Percentiles rank a stretch among this genome's conserved stretches.
Evolutionary conservation across 805 yeast species (phyloP).

Genomic region (Starmerella riodocensis): DNA sequence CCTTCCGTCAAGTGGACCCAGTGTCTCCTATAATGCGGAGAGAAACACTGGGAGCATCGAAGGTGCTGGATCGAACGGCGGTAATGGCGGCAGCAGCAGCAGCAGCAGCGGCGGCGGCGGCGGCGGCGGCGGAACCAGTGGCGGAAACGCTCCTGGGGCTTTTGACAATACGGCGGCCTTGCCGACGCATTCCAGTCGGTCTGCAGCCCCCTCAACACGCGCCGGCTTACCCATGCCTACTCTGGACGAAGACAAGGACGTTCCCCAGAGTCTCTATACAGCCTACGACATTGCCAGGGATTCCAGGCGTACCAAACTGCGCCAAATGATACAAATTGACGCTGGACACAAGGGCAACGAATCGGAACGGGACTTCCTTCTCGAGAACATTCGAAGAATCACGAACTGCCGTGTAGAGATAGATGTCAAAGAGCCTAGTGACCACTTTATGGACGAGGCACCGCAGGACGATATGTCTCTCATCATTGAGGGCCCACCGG

Average conservation of each 20-base stretch:
- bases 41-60: no score
- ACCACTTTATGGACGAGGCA: constrained; percentile 22
- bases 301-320: constrained; percentile 11
- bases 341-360: background rate
- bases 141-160: background rate
- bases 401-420: constrained; percentile 12
- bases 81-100: background rate
- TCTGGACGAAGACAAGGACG: background rate
- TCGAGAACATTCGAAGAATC: constrained; percentile 16
- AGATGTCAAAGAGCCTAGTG: background rate
- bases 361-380: constrained; percentile 4
- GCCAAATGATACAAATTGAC: constrained; percentile 18
- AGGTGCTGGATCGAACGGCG: background rate
- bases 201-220: no score
- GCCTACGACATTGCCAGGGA: constrained; percentile 22
- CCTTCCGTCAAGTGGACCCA: no score
- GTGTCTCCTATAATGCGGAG: no score
- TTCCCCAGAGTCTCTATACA: constrained; percentile 13
- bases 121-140: background rate
- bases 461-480: constrained; percentile 47
- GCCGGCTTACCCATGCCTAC: constrained; percentile 3
- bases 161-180: background rate
- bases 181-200: no score
- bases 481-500: constrained; percentile 52
- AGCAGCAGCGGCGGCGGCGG: background rate